Percentiles rank a stretch among this genome's conserved stretches.
Conservation (phyloP, 805 yeast species). For the Metschnikowia rubicola region DNA sequence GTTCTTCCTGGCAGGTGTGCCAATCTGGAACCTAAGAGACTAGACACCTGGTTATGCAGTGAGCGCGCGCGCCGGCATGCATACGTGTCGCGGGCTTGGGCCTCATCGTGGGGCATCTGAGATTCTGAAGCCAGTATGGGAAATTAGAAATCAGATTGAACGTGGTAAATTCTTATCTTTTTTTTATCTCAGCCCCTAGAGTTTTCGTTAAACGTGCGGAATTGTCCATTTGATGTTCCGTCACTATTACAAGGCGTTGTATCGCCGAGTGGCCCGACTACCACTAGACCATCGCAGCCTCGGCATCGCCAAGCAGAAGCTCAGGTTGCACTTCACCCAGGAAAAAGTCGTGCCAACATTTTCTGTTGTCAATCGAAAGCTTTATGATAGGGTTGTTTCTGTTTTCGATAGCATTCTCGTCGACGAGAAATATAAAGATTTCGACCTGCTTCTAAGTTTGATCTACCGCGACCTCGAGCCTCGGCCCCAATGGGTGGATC, state of each 20-base stretch:
- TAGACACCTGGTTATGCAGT: no score
- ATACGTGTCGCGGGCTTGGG: not conserved
- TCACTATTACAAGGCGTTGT: conserved; percentile 22
- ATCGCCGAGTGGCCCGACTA: conserved; percentile 25
- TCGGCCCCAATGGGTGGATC: conserved; percentile 18
- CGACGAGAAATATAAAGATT: conserved; percentile 24
- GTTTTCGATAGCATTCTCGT: conserved; percentile 27
- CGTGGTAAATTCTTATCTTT: not conserved
- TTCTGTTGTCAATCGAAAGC: conserved; percentile 13
- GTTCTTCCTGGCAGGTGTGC: no score
- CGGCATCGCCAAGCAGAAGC: conserved; percentile 12
- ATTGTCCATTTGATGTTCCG: not conserved
- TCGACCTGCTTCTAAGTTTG: conserved; percentile 26
- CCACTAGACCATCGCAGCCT: conserved; percentile 25
- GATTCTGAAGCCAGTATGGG: no score
- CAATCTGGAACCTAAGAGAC: no score
- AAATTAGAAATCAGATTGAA: not conserved
- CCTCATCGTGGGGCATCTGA: no score
- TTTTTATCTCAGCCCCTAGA: not conserved
- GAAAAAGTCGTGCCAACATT: conserved; percentile 9
- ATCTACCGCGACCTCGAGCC: conserved; percentile 21
- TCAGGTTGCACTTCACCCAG: conserved; percentile 13
- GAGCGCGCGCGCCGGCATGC: not conserved
- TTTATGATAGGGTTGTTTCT: conserved; percentile 9
- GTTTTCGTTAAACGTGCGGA: no score